A percentile compares a stretch with the other conserved stretches of the same genome.
Conservation (phyloP, 345 rosid genomes). For the Euphorbia pulcherrima region DNA sequence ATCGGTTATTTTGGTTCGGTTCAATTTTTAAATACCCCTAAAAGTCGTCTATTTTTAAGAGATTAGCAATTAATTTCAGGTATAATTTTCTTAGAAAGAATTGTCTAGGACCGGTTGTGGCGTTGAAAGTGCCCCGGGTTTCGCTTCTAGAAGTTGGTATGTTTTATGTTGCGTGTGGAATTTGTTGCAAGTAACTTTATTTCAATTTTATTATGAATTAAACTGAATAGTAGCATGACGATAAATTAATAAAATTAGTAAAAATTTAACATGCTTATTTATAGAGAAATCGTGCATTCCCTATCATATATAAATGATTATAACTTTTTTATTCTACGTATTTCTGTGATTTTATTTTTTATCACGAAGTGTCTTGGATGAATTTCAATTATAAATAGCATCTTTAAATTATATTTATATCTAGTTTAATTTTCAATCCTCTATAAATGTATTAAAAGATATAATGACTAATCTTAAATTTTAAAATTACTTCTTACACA, state of each 20-base stretch:
- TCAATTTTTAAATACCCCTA: no score
- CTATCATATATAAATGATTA: conserved; percentile 1
- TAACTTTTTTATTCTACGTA: no score
- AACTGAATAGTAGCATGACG: not conserved
- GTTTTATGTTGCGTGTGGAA: conserved; percentile 64
- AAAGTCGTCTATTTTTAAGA: conserved; percentile 68
- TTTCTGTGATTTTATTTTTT: no score
- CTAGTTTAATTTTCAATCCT: no score
- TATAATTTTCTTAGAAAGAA: conserved; percentile 86
- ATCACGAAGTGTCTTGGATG: no score
- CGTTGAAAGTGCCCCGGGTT: conserved; percentile 82
- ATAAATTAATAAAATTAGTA: not conserved
- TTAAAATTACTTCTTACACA: no score
- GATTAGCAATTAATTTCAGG: conserved; percentile 67
- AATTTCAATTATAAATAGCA: no score
- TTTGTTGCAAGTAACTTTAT: not conserved
- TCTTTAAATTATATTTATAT: no score
- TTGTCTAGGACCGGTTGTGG: conserved; percentile 86
- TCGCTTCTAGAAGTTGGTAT: conserved; percentile 93
- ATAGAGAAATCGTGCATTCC: not conserved
- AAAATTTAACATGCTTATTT: not conserved
- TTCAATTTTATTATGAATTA: not conserved
- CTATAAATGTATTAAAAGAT: no score
- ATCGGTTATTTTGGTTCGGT: no score
- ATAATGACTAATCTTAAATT: no score